Base-by-base conservation (phyloP, 306 rosid species). In the Inga oerstediana region DNA sequence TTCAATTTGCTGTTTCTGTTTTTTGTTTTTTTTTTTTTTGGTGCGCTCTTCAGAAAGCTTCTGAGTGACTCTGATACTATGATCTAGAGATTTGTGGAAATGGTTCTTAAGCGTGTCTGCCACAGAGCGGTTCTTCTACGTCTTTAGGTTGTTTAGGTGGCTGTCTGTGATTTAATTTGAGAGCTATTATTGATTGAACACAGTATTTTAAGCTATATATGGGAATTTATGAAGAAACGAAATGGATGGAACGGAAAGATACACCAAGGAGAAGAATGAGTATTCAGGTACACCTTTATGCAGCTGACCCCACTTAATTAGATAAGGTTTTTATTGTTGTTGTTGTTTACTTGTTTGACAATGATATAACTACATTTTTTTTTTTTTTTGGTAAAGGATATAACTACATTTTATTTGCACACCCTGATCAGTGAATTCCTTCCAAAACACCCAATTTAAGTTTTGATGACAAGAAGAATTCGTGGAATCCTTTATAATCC, bases 151-250 rank as follows among this genome's bases (percentile, higher is more conserved):
- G 64, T 80, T 69, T 44, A 69, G 17, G 30, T 54, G 68, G 52
- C 71, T 75, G 41, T 48, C n/a, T 34, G 69, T 48, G 62, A 69
- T 69, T 84, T 41, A 48, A 41, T 61, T 71, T 76, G 79, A 22
- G 24, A 34, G 80, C 59, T 49, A 72, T 72, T 51, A 45, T 30
- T 45, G 22, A 72, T 16, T 84, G 51, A 79, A 41, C 48, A 35
- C 32, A 59, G 54, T 80, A n/a, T 58, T 58, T 61, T 10, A 59
- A 24, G 14, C 34, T 61, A 24, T 61, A 4, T 24, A 10, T 61
- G 34, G 6, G 67, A 24, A 61, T 61, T 61, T 61, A 61, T 61
- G 67, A 64, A 12, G 39, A 39, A 12, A 64, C 1, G 9, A 13
- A 30, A 64, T 64, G 39, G 39, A 64, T 64, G 69, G 39, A 30